These are phyloP conservation scores for Trametes cubensis DNA, from an alignment of 768 basidiomycete species.

Conservation along the genomic window DNA sequence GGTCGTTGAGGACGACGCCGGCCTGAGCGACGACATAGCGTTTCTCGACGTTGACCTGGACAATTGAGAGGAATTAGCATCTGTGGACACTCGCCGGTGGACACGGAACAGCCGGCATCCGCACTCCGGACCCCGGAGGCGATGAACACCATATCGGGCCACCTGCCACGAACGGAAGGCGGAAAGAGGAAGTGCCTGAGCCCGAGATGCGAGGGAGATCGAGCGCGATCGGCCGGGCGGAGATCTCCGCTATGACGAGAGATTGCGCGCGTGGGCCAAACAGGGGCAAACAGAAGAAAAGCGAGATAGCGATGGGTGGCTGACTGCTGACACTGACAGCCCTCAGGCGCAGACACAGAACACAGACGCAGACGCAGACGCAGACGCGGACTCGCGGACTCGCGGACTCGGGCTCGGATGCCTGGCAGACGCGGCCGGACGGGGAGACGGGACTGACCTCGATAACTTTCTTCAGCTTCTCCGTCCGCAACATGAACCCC, in stretches of 20 bases:
- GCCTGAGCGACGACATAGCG: constrained; percentile 70
- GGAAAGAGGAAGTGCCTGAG: constrained; percentile 12
- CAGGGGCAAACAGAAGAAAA: constrained; percentile 26
- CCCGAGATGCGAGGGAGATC: constrained; percentile 9
- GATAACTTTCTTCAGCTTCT: constrained; percentile 68
- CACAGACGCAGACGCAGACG: background rate
- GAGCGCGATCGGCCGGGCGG: constrained; percentile 21
- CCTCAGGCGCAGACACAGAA: no score
- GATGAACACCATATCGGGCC: background rate
- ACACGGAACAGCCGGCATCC: background rate
- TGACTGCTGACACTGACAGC: background rate
- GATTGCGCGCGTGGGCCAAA: constrained; percentile 18
- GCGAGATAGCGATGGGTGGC: constrained; percentile 23
- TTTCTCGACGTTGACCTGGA: constrained; percentile 71
- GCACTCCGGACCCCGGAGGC: background rate
- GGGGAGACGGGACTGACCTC: constrained; percentile 61
- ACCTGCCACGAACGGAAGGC: background rate
- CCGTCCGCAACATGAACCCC: constrained; percentile 83
- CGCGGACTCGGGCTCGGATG: constrained; percentile 7
- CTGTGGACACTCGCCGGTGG: background rate
- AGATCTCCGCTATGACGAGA: constrained; percentile 28
- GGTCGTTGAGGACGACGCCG: constrained; percentile 74
- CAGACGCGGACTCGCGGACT: constrained; percentile 1
- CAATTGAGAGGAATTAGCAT: no score
- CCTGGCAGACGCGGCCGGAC: constrained; percentile 10